Base-by-base conservation (phyloP, 1,284 basidiomycete genomes). In the Anthracocystis walkeri region DNA sequence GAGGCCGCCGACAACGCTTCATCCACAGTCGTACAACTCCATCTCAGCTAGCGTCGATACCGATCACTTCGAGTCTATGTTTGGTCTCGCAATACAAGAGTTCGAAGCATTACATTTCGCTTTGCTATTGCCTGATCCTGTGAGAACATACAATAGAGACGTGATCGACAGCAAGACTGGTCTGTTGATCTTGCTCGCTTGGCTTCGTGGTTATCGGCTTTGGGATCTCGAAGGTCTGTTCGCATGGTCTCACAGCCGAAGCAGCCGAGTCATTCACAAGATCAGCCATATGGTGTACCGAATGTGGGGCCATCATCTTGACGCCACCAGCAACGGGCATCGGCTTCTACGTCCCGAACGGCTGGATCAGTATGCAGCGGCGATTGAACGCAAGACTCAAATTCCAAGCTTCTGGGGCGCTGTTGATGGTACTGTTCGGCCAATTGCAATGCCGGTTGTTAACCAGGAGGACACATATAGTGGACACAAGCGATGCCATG, bases 401-500 rank as follows among this genome's bases (percentile, higher is more conserved):
- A 12, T 61, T 4, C 49, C 27, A 6, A n/a, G 23, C 14, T 27
- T 61, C 50, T 61, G 59, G 59, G 59, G 21, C 20, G 31, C 42
- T 7, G 40, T 61, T 25, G 44, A 29, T 29, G 29, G 29, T 29
- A 29, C 29, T 29, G 29, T 29, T 29, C 29, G 29, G 29, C 29
- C 29, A 61, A 61, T 61, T 23, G 59, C 59, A 1, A 61, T 31
- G 50, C 59, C 51, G 7, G 10, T 35, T 1, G 8, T 46, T 10
- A 14, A 53, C 8, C 59, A 61, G 20, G 27, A 53, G 20, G 20
- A 10, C 33, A 18, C 45, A 21, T 60, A 60, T 38, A 60, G 52
- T 21, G 49, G 58, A 4, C 58, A 52, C 25, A 52, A 60, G 40
- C 58, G n/a, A 6, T 14, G 6, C n/a, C 58, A 52, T 60, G 48